A percentile compares a stretch with the other conserved stretches of the same genome.
phyloP scores from a whole-genome alignment of 306 rosid genomes.

The Glycine tomentella region DNA sequence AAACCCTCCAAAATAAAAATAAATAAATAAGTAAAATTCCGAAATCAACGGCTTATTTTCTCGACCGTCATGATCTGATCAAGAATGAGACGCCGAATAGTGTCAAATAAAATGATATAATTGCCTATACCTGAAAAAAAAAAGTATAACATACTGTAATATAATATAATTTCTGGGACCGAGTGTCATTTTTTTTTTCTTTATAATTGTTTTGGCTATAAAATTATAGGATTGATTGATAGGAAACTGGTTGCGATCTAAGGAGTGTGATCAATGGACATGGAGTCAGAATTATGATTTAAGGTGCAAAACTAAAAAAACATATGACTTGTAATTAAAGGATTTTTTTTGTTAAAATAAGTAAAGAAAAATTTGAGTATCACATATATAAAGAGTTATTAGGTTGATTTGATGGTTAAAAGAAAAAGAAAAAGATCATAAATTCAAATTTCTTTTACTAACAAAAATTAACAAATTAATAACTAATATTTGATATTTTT shows the following conservation, averaged over 20 bases:
- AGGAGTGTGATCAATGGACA: conserved; percentile 1
- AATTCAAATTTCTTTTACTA: no score
- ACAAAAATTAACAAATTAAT: no score
- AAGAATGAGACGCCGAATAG: conserved; percentile 35
- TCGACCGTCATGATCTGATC: conserved; percentile 25
- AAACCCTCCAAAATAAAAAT: background rate
- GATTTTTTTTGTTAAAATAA: background rate
- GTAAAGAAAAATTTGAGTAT: background rate
- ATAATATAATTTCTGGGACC: background rate
- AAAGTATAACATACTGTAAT: no score
- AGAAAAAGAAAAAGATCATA: no score
- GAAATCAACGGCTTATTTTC: conserved; percentile 55
- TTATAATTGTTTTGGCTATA: background rate
- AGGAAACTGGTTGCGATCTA: conserved; percentile 25
- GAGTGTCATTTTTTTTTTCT: background rate
- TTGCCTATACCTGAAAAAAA: background rate
- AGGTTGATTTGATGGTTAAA: no score
- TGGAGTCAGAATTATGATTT: background rate
- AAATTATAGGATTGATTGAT: background rate
- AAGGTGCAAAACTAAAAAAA: background rate
- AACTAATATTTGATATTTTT: no score
- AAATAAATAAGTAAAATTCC: background rate
- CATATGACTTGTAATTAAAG: background rate
- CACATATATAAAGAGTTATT: background rate
- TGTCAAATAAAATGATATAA: conserved; percentile 24